phyloP scores from a whole-genome alignment of 129 eudicot species.

The Flaveria robusta region DNA sequence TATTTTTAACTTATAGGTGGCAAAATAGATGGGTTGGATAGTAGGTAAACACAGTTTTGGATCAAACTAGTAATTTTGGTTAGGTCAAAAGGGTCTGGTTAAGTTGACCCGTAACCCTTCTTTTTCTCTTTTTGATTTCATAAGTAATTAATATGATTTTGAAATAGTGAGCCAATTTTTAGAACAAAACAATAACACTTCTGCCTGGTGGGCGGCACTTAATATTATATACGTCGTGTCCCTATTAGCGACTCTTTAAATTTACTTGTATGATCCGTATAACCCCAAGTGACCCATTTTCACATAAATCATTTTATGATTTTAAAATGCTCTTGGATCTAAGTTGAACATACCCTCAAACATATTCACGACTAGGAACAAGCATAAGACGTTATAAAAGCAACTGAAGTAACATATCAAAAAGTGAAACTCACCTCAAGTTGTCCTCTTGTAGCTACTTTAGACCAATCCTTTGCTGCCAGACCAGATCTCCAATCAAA shows the following conservation, averaged over 20 bases:
- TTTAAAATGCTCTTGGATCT: too few relatives aligned
- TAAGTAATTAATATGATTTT: background rate
- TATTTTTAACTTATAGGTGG: background rate
- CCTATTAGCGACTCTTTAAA: background rate
- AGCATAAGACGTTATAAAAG: background rate
- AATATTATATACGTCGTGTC: background rate
- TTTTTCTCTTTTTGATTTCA: background rate
- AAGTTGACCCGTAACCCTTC: background rate
- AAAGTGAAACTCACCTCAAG: constrained; percentile 44
- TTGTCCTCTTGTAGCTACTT: constrained; percentile 79
- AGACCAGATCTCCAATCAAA: constrained; percentile 82
- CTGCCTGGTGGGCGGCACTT: background rate
- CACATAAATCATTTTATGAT: background rate
- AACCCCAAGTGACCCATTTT: background rate
- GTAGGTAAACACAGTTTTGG: background rate
- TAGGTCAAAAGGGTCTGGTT: background rate
- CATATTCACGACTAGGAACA: background rate
- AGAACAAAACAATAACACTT: too few relatives aligned
- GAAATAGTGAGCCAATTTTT: background rate
- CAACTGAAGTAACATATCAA: background rate
- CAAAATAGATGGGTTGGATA: background rate
- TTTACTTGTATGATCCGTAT: background rate
- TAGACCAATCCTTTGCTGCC: constrained; percentile 82
- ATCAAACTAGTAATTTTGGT: background rate
- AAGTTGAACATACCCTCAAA: background rate